phyloP scores from a whole-genome alignment of 2,329 filamentous ascomycete genomes.

The Peltaster fructicola region DNA sequence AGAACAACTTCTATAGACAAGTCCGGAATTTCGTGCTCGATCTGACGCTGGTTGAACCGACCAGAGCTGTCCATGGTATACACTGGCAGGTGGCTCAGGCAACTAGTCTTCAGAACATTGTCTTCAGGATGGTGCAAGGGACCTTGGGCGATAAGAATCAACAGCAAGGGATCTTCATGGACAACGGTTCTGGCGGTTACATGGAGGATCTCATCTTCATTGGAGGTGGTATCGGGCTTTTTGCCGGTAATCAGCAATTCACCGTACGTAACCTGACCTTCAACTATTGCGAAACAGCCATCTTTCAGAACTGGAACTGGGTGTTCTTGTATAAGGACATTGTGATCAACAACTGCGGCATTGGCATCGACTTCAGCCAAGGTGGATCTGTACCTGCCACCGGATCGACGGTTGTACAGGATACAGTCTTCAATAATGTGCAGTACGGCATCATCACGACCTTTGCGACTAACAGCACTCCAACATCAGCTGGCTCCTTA shows the following conservation, averaged over 20 bases:
- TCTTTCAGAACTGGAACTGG: constrained; percentile 91
- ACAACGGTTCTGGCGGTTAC: constrained; percentile 52
- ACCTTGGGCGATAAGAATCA: constrained; percentile 17
- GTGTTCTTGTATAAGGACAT: constrained; percentile 64
- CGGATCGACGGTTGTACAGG: constrained; percentile 64
- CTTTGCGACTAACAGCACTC: constrained; percentile 42
- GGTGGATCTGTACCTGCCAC: constrained; percentile 37
- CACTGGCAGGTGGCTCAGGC: constrained; percentile 54
- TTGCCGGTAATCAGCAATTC: constrained; percentile 76
- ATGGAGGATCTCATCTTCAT: constrained; percentile 73
- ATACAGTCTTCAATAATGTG: constrained; percentile 61
- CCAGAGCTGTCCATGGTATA: constrained; percentile 28
- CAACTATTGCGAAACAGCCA: constrained; percentile 63
- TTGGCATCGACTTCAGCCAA: constrained; percentile 60
- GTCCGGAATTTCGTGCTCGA: constrained; percentile 41
- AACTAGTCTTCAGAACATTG: constrained; percentile 40
- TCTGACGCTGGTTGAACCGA: constrained; percentile 17
- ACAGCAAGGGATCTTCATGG: constrained; percentile 44
- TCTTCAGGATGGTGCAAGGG: constrained; percentile 30
- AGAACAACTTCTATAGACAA: constrained; percentile 36
- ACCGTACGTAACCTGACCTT: constrained; percentile 70
- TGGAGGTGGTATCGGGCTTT: constrained; percentile 60
- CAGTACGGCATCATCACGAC: constrained; percentile 58
- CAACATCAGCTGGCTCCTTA: constrained; percentile 58
- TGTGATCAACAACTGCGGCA: constrained; percentile 35